These are phyloP conservation scores for Schizophyllum amplum DNA, from an alignment of 1,284 basidiomycete species.

Conservation along the genomic window DNA sequence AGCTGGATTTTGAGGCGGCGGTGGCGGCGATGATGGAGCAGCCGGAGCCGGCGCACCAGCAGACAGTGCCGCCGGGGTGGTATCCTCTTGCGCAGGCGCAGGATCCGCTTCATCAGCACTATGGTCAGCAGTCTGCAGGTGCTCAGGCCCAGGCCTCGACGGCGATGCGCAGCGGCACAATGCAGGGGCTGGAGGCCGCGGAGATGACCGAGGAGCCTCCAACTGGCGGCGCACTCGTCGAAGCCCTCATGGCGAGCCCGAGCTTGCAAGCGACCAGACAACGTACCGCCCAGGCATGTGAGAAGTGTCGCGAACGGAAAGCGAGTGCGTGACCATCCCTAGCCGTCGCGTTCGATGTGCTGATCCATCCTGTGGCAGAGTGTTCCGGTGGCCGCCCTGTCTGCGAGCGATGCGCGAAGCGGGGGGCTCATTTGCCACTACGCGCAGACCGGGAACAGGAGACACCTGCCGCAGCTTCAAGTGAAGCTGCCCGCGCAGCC, in stretches of 20 bases:
- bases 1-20: background rate
- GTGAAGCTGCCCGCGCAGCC: too few relatives aligned
- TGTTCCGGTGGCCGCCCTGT: slow-evolving; percentile 46
- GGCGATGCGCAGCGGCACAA: background rate
- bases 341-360: background rate
- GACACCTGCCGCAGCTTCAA: too few relatives aligned
- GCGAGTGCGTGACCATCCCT: slow-evolving; percentile 35
- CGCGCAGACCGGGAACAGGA: background rate
- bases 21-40: background rate
- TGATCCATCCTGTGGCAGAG: slow-evolving; percentile 19
- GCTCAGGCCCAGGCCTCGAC: too few relatives aligned
- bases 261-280: slow-evolving; percentile 19
- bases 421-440: slow-evolving; percentile 44
- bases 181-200: too few relatives aligned
- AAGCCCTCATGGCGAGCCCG: background rate
- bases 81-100: too few relatives aligned
- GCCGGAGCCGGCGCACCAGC: background rate
- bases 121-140: too few relatives aligned
- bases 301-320: slow-evolving; percentile 50
- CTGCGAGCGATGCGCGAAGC: slow-evolving; percentile 37
- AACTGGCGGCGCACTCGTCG: too few relatives aligned
- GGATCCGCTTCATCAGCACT: too few relatives aligned
- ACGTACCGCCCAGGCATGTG: slow-evolving; percentile 46
- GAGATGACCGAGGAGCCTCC: too few relatives aligned
- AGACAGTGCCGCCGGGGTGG: too few relatives aligned